Base-by-base conservation (phyloP, 352 stramenopile genomes). In the Phytophthora fragariae region DNA sequence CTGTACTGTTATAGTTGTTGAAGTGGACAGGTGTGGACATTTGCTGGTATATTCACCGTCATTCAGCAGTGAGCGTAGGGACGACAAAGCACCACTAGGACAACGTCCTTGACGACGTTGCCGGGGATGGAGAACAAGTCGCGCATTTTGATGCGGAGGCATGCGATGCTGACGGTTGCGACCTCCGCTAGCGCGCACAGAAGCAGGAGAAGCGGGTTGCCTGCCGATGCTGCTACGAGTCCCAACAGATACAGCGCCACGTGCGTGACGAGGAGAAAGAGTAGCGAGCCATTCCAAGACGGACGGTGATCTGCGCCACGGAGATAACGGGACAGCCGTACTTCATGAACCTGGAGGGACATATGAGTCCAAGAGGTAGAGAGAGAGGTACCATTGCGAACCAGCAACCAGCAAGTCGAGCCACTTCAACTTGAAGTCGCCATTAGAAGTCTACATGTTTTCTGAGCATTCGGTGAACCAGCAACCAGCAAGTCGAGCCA, bases 91-190 rank as follows among this genome's bases (percentile, higher is more conserved):
- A 84, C 71, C n/a, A 75, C 73, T 41, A 70, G 57, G 17, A 76
- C 24, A 5, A 70, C 47, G 54, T 90, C 83, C 50, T 83, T 57
- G 4, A 79, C n/a, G 44, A 68, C 62, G 5, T 61, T 72, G 10
- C 83, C 83, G 1, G 76, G 81, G 60, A 90, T 88, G 31, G 73
- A 75, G 57, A 90, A 89, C 24, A 89, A 65, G 19, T 64, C 39
- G 52, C 85, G 83, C 56, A 92, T 71, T 35, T 73, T 75, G 56
- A 72, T 71, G 35, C 83, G 81, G n/a, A 89, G 60, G 15, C 76
- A 62, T 1, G 46, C 37, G 58, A 73, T 65, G 37, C 52, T 70
- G 31, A 33, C 14, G 7, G 64, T 74, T 11, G 63, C 56, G 46
- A 75, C 12, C 15, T 70, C 61, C 2, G 68, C 68, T 24, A 66